Conservation (phyloP, 352 stramenopile genomes). For the Phytopythium helicoides region DNA sequence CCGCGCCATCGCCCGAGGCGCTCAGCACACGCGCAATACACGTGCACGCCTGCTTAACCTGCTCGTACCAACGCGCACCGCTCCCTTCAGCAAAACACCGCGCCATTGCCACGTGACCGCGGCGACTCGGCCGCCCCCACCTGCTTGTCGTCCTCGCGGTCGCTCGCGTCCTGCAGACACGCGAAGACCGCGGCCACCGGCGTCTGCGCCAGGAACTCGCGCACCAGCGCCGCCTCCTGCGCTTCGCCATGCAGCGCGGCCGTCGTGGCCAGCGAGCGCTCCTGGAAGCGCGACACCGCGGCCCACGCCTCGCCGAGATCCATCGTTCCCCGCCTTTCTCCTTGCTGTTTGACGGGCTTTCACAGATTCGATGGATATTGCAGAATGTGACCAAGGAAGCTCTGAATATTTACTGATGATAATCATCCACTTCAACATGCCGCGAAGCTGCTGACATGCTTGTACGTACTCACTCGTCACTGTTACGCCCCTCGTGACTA, state of each 20-base stretch:
- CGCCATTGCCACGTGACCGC: too few relatives aligned
- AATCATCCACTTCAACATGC: too few relatives aligned
- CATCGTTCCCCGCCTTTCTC: constrained; percentile 15
- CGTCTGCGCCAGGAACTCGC: constrained; percentile 63
- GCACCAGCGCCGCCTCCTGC: constrained; percentile 52
- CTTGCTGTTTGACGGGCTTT: too few relatives aligned
- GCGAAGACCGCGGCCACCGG: constrained; percentile 64
- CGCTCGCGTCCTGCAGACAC: constrained; percentile 78
- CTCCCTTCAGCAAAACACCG: background rate
- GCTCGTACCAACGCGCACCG: too few relatives aligned
- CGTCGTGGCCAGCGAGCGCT: constrained; percentile 51
- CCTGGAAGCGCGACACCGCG: constrained; percentile 65
- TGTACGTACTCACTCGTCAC: too few relatives aligned
- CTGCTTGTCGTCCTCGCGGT: constrained; percentile 54
- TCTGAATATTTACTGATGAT: too few relatives aligned
- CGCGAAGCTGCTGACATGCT: too few relatives aligned
- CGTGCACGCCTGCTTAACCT: constrained; percentile 72
- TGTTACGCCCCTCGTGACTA: too few relatives aligned
- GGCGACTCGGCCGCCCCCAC: constrained; percentile 18
- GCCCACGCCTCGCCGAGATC: constrained; percentile 44
- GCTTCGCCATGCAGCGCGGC: constrained; percentile 31
- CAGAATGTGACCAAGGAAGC: too few relatives aligned
- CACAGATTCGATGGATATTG: too few relatives aligned
- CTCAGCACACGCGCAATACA: constrained; percentile 78
- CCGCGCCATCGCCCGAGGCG: constrained; percentile 39